Base-by-base conservation (phyloP, 352 stramenopile species). In the Globisporangium iwayamae region DNA sequence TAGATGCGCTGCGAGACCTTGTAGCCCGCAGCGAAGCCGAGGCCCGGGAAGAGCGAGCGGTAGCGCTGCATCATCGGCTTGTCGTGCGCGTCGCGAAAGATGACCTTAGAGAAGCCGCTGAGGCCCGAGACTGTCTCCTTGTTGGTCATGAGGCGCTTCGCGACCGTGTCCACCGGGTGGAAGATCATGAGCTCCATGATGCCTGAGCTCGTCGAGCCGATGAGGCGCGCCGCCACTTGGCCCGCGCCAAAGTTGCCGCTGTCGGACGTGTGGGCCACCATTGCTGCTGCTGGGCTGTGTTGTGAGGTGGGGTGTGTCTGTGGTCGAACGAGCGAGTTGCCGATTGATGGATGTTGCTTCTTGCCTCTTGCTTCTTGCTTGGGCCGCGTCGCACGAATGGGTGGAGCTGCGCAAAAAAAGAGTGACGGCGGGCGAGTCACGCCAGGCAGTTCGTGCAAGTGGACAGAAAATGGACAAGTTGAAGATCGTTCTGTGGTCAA, bases 1-100 rank as follows among this genome's bases (percentile, higher is more conserved):
- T 98, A 98, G 59, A 98, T 95, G 58, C 95, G 90, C 78, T 98
- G 94, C 51, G 96, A 92, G 69, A 98, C 85, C 81, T 98, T 98
- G 88, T 98, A 98, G 52, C 86, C 95, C 22, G 93, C 94, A 20
- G 92, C 95, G 68, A 98, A 98, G 60, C 91, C 91, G 45, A 98
- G 81, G 13, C 93, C 91, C 1, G 91, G 91, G 74, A 97, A 98
- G 14, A 98, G 79, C 68, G 87, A 96, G 36, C 81, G 75, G 67
- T 95, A 91, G 70, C 93, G 93, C 53, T 79, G 70, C 25, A 90
- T 48, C 41, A 91, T 38, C 30, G 87, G 79, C 81, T 94, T 87
- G 59, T 89, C 79, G 64, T 86, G 83, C 41, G 89, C 81, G 56
- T 96, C 88, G 32, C 86, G 88, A 70, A 98, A 98, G 67, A 98